Conservation (phyloP, 2,329 filamentous ascomycete species). For the Aspergillus glaucus region DNA sequence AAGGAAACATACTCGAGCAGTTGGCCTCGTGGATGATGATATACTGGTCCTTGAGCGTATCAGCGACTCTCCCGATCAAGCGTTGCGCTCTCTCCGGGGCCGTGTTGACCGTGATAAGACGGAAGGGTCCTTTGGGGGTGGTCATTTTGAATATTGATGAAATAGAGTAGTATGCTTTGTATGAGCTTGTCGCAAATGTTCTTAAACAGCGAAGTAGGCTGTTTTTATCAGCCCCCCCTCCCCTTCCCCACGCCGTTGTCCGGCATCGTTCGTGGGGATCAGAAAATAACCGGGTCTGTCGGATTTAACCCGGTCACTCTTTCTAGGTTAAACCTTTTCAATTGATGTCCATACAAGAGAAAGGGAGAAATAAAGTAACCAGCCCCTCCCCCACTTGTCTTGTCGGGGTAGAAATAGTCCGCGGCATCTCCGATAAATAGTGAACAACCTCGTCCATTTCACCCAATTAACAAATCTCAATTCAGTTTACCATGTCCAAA, state of each 20-base stretch:
- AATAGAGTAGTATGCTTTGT: no score
- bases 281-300: no score
- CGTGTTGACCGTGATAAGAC: slow-evolving; percentile 62
- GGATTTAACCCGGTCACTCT: not conserved
- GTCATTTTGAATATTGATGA: slow-evolving; percentile 14
- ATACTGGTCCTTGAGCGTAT: slow-evolving; percentile 58
- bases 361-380: not conserved
- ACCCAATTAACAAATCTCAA: not conserved
- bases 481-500: slow-evolving; percentile 23
- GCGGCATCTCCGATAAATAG: slow-evolving; percentile 1
- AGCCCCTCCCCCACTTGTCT: not conserved
- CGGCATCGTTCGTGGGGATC: not conserved
- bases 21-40: slow-evolving; percentile 59
- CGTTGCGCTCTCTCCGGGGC: slow-evolving; percentile 59
- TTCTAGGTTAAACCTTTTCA: no score
- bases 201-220: not conserved
- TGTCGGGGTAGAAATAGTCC: slow-evolving; percentile 23
- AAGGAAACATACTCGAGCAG: slow-evolving; percentile 48
- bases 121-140: slow-evolving; percentile 51
- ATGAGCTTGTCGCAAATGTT: not conserved
- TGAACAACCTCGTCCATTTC: not conserved
- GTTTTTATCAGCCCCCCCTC: not conserved
- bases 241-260: not conserved
- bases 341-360: no score
- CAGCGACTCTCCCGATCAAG: slow-evolving; percentile 56